Evolutionary conservation across 2,329 filamentous ascomycete species (phyloP).

Genomic region (Monosporascus sp.): DNA sequence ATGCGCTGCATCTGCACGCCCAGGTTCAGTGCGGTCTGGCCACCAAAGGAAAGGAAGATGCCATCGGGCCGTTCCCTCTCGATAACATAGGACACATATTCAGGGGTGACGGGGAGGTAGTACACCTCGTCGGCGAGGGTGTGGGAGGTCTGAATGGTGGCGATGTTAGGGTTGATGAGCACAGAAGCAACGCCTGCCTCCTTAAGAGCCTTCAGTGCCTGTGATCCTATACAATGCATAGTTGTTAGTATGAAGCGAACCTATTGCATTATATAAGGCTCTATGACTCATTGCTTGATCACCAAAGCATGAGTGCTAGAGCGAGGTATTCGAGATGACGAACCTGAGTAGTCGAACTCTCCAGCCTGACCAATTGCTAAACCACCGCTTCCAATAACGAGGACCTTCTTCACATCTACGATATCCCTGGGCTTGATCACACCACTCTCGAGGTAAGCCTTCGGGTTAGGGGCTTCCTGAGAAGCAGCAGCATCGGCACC

Average conservation of each 20-base stretch:
- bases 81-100: constrained; percentile 97
- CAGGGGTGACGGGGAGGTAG: constrained; percentile 94
- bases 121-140: constrained; percentile 95
- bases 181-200: constrained; percentile 89
- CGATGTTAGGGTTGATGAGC: constrained; percentile 96
- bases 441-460: constrained; percentile 86
- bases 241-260: constrained; percentile 15
- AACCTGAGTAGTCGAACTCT: constrained; percentile 98
- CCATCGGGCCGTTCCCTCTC: constrained; percentile 94
- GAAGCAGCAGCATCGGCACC: constrained; percentile 36
- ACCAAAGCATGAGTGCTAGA: constrained; percentile 8
- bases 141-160: constrained; percentile 97
- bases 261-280: neutral
- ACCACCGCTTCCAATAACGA: constrained; percentile 93
- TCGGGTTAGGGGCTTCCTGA: constrained; percentile 71
- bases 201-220: constrained; percentile 94
- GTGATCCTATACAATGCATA: constrained; percentile 60
- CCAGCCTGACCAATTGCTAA: constrained; percentile 95
- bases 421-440: constrained; percentile 73
- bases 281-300: constrained; percentile 17
- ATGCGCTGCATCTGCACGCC: constrained; percentile 96
- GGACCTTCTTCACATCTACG: constrained; percentile 91
- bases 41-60: constrained; percentile 95
- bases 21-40: constrained; percentile 93
- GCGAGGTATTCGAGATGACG: constrained; percentile 28